Conservation (phyloP, 306 rosid genomes). For the Crataegus laevigata region DNA sequence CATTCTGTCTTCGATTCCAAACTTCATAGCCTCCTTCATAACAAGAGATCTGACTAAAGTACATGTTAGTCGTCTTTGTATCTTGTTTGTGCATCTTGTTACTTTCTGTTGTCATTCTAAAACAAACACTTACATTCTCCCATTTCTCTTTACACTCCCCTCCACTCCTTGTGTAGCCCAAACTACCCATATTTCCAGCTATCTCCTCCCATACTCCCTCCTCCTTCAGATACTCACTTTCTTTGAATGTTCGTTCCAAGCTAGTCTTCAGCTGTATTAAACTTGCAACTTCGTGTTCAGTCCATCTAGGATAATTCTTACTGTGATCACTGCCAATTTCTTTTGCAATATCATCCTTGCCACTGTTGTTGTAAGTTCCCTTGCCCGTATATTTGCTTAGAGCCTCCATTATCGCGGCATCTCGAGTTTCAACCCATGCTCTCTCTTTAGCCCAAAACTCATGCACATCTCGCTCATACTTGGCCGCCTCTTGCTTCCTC, state of each 20-base stretch:
- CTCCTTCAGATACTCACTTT: not conserved
- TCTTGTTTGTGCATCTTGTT: constrained; percentile 10
- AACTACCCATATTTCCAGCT: not conserved
- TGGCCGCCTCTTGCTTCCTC: constrained; percentile 43
- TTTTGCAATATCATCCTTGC: not conserved
- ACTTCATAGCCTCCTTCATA: not conserved
- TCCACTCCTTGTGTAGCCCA: constrained; percentile 36
- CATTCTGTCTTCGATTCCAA: constrained; percentile 21
- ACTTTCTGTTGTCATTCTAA: constrained; percentile 17
- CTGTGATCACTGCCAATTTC: not conserved
- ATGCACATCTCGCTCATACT: constrained; percentile 36
- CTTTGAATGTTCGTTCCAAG: not conserved
- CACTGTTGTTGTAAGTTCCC: constrained; percentile 10
- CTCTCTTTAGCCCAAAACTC: constrained; percentile 66
- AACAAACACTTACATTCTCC: constrained; percentile 27
- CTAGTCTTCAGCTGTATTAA: not conserved
- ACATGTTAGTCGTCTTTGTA: not conserved
- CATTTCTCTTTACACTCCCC: constrained; percentile 37
- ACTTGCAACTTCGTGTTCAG: not conserved
- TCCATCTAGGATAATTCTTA: not conserved
- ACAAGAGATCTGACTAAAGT: not conserved
- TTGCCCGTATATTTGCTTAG: constrained; percentile 3
- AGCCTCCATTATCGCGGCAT: constrained; percentile 49
- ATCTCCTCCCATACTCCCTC: not conserved
- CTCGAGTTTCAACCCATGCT: constrained; percentile 64